Evolutionary conservation across 2,329 filamentous ascomycete species (phyloP).

Genomic region (Colletotrichum gloeosporioides): DNA sequence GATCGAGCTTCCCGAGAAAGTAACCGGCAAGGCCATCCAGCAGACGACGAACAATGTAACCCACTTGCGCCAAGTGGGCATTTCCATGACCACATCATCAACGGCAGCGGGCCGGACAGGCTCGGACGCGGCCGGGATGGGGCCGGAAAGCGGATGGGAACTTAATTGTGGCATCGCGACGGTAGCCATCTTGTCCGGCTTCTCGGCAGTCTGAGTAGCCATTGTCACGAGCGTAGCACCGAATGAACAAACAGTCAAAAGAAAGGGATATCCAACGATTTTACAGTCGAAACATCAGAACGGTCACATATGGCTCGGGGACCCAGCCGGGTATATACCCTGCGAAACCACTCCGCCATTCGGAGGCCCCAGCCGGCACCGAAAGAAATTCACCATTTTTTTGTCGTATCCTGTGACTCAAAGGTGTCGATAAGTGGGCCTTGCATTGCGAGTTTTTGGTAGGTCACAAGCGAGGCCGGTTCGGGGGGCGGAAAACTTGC

Average conservation of each 20-base stretch:
- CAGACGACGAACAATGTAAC: conserved; percentile 24
- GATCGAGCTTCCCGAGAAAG: conserved; percentile 79
- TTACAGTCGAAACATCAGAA: background rate
- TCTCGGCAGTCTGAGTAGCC: background rate
- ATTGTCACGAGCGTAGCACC: background rate
- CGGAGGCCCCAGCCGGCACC: background rate
- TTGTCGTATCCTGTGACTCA: conserved; percentile 2
- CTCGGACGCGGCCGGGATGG: conserved; percentile 7
- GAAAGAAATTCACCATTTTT: background rate
- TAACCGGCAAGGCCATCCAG: conserved; percentile 56
- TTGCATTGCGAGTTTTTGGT: background rate
- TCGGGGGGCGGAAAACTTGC: background rate
- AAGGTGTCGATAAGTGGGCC: conserved; percentile 4
- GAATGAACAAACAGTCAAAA: background rate
- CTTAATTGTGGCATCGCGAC: background rate
- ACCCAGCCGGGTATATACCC: background rate
- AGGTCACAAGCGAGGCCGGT: background rate
- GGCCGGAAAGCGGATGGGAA: conserved; percentile 4
- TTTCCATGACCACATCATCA: conserved; percentile 25
- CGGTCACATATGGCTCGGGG: background rate
- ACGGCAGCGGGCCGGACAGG: conserved; percentile 22
- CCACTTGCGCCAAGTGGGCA: conserved; percentile 23
- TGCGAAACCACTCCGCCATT: background rate
- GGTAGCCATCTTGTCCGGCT: background rate
- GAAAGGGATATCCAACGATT: background rate